A percentile compares a stretch with the other conserved stretches of the same genome.
These are phyloP conservation scores for Fusarium albosuccineum DNA, from an alignment of 2,329 filamentous ascomycete species.

Conservation along the genomic window DNA sequence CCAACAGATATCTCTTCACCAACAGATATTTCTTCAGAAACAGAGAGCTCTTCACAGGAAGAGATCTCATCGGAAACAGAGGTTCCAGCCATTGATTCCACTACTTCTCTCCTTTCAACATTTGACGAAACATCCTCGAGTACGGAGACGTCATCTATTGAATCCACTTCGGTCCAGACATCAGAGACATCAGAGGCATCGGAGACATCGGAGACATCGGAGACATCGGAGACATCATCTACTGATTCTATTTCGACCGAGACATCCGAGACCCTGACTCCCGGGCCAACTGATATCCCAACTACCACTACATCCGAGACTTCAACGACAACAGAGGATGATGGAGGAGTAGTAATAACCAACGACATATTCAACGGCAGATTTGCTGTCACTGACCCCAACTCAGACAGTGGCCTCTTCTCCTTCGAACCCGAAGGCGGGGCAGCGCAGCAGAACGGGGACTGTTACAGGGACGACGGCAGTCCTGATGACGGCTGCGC, in stretches of 20 bases:
- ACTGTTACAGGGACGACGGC: conserved; percentile 13
- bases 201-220: neutral
- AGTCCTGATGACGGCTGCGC: conserved; percentile 24
- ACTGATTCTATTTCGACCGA: neutral
- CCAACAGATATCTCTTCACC: too few species aligned
- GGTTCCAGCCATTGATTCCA: neutral
- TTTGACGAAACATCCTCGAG: neutral
- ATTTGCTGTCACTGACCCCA: conserved; percentile 9
- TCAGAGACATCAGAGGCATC: neutral
- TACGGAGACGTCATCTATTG: neutral
- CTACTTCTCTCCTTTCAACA: neutral
- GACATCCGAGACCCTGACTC: neutral
- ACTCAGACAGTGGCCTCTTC: conserved; percentile 7
- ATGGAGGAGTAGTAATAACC: conserved; percentile 10
- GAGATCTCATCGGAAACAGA: neutral
- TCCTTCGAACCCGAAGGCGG: conserved; percentile 3
- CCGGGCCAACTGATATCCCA: neutral
- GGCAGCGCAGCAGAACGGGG: conserved; percentile 5
- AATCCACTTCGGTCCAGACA: neutral
- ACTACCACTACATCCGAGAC: neutral
- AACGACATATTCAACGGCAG: conserved; percentile 5
- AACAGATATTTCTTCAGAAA: too few species aligned
- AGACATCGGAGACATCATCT: neutral
- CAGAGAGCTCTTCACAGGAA: too few species aligned
- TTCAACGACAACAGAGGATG: neutral